Evolutionary conservation across 495 filamentous ascomycete genomes (phyloP), one percentile per base, ranked within the genome.

Genomic region (Penicillium crystallinum): DNA sequence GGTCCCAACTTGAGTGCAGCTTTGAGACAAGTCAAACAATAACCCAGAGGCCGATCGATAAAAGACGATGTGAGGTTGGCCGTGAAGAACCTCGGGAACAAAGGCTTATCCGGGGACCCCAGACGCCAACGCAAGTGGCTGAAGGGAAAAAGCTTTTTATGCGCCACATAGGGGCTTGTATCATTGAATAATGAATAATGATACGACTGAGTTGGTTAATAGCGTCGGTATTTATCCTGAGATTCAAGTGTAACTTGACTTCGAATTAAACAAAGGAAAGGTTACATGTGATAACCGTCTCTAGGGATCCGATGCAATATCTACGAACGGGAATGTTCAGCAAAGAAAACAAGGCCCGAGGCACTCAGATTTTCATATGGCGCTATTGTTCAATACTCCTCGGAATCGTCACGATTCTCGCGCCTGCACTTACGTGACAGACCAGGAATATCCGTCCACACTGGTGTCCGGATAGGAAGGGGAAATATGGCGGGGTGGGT

Each of bases 71-170:
- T 8, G 25, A 36, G 21, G 23, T 30, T 6, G 35, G 29, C 8
- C n/a, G n/a, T n/a, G n/a, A n/a, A n/a, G n/a, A n/a, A n/a, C 29
- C 31, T 44, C 45, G 27, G 23, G 18, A 19, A 23, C 45, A 48
- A 56, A 59, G 30, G 59, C 49, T 59, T 56, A 56, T 54, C 52
- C 41, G 42, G 31, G 25, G 23, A 25, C 34, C 36, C 49, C 37
- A 51, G 40, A 25, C 49, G 42, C 45, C 36, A 49, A 40, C 52
- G 54, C 50, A 54, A 46, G 59, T 62, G 59, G 59, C 59, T 59
- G 49, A 59, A 45, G 42, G 53, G n/a, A 36, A 47, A 23, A 62
- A 59, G 53, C 53, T 54, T 62, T 52, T 34, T 23, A 48, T 27
- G 43, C 46, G 49, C 59, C 41, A 56, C 59, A 59, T 10, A 44